Evolutionary conservation across 352 stramenopile species (phyloP), one percentile per base, ranked within the genome.

Genomic region (Phytopythium litorale): DNA sequence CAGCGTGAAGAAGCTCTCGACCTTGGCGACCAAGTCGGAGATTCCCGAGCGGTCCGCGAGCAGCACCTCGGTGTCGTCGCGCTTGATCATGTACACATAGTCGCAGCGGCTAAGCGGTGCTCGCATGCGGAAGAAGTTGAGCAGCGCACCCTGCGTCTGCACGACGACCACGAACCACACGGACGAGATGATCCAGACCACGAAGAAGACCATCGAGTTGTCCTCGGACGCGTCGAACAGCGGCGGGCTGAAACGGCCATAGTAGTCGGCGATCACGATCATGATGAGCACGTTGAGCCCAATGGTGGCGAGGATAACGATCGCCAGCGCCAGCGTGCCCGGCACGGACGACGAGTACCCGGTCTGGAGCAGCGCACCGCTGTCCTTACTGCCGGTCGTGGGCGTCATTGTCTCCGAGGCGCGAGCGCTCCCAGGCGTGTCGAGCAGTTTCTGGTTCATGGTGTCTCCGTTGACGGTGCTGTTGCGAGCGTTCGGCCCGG

Each of bases 191-290:
- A 63, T 63, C 23, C 73, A 73, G 16, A 76, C 12, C 9, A 75
- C 23, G 43, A 79, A 73, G 56, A 75, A 79, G 1, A 45, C 64
- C 28, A 62, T 35, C 7, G 67, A 58, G 38, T 64, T 73, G 32
- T 73, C 56, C 42, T 72, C 53, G 0, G 23, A 56, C 1, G 40
- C 40, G 38, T 72, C 62, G 38, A 77, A 71, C 6, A 75, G 64
- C 37, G 58, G 55, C 4, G 64, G 70, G n/a, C 58, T 45, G 52
- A 80, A 80, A 38, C 70, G 63, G 62, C 66, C 70, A 56, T 79
- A 79, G 68, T 82, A 80, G 62, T 88, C 79, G 37, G 62, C 42
- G 23, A 80, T 84, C 37, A 80, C 62, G n/a, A 79, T 43, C 35
- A 88, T 70, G 54, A 87, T 53, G 9, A 81, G 69, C 33, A 65